Conservation (phyloP, 2,329 filamentous ascomycete genomes). For the Aspergillus persii region DNA sequence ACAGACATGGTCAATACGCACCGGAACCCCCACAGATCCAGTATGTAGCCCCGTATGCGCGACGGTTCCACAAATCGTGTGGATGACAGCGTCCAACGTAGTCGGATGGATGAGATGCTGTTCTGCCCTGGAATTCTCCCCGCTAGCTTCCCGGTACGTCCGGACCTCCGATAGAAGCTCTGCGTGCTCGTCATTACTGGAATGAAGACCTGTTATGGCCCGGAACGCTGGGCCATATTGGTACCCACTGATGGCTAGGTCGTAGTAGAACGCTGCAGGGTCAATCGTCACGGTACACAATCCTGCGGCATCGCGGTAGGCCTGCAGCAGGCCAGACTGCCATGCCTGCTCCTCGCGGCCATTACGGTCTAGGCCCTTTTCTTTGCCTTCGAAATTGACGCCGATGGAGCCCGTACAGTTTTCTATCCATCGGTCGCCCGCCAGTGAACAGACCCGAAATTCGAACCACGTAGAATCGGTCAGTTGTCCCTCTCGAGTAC, state of each 20-base stretch:
- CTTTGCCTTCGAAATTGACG: not conserved
- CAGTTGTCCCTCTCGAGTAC: no score
- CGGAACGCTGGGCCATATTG: not conserved
- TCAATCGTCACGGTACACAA: not conserved
- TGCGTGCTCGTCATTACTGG: not conserved
- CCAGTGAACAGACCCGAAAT: no score
- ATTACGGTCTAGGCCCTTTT: no score
- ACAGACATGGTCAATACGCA: not conserved
- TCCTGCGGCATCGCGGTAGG: no score
- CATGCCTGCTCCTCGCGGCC: no score
- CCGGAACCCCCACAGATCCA: no score
- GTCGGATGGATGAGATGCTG: slow-evolving; percentile 3
- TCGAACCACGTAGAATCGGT: no score
- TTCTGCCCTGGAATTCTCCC: not conserved
- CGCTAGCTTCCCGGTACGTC: not conserved
- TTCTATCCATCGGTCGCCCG: no score
- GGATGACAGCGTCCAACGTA: not conserved
- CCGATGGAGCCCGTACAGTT: no score
- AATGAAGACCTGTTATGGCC: not conserved
- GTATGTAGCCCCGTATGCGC: no score
- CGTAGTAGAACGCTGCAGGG: not conserved
- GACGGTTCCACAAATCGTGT: not conserved
- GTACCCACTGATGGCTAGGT: not conserved
- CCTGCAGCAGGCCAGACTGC: no score
- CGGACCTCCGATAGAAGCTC: not conserved